Conservation (phyloP, 306 rosid genomes). For the Cyamopsis tetragonoloba region DNA sequence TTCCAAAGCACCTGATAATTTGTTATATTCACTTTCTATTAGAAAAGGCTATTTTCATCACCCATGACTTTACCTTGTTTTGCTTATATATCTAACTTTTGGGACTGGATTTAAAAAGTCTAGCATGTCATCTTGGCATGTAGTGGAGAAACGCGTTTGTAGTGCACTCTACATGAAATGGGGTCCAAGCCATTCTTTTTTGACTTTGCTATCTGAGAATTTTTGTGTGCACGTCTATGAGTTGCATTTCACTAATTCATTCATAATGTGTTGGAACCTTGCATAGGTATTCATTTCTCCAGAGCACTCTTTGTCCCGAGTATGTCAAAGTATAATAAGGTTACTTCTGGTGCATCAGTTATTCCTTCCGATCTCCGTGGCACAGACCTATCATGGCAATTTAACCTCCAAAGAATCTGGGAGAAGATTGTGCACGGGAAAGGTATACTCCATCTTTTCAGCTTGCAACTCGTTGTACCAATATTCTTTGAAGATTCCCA, state of each 20-base stretch:
- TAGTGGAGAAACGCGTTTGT: neutral
- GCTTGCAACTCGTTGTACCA: neutral
- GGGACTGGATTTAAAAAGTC: neutral
- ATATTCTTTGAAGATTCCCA: neutral
- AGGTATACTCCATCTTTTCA: constrained; percentile 39
- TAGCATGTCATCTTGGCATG: neutral
- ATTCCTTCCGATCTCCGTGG: constrained; percentile 40
- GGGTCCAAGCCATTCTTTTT: neutral
- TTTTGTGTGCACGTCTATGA: neutral
- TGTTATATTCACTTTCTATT: constrained; percentile 5
- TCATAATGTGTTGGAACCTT: constrained; percentile 19
- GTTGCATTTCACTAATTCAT: constrained; percentile 10
- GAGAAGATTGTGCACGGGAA: constrained; percentile 57
- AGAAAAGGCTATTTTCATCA: neutral
- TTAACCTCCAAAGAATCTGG: constrained; percentile 61
- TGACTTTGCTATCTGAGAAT: neutral
- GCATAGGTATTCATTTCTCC: constrained; percentile 54
- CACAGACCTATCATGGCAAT: constrained; percentile 68
- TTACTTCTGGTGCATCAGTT: constrained; percentile 51
- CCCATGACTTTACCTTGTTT: neutral
- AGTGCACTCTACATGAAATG: neutral
- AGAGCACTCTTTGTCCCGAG: constrained; percentile 76
- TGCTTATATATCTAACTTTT: neutral
- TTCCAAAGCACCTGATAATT: constrained; percentile 11
- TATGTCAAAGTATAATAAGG: constrained; percentile 60